Conservation (phyloP, 495 filamentous ascomycete genomes). For the Hyaloscypha finlandica region DNA sequence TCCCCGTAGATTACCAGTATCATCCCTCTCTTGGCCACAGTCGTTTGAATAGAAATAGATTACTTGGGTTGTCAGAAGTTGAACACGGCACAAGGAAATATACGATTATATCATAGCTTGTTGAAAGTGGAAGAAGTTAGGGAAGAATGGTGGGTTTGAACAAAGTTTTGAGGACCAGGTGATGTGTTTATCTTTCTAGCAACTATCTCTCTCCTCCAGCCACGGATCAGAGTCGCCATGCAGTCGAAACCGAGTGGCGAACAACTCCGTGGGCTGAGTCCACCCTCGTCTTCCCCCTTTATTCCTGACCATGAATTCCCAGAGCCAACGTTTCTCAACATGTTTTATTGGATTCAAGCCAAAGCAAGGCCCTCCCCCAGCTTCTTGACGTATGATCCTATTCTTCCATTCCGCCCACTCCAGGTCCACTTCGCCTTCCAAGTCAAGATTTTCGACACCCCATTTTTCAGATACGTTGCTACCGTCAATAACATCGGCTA, state of each 20-base stretch:
- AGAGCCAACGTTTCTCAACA: neutral
- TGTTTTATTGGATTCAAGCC: neutral
- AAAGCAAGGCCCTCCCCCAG: neutral
- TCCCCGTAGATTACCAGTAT: too few species aligned
- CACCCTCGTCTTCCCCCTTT: neutral
- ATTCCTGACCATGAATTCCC: neutral
- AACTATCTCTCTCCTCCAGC: neutral
- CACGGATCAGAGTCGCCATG: neutral
- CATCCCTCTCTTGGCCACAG: too few species aligned
- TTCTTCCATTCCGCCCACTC: neutral
- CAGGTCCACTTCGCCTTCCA: neutral
- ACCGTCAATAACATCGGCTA: neutral
- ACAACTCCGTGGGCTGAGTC: neutral
- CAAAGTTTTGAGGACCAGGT: neutral
- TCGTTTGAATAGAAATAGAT: too few species aligned
- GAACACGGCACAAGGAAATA: too few species aligned
- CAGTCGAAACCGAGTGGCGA: constrained; percentile 3
- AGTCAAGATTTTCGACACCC: constrained; percentile 1
- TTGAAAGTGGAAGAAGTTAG: too few species aligned
- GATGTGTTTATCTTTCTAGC: neutral
- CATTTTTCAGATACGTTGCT: constrained; percentile 5
- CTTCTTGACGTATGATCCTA: neutral
- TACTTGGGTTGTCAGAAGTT: too few species aligned
- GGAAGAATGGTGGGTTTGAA: neutral
- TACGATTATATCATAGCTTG: too few species aligned